A percentile compares a stretch with the other conserved stretches of the same genome.
phyloP scores from a whole-genome alignment of 352 stramenopile genomes.

The Salisapilia sapeloensis region DNA sequence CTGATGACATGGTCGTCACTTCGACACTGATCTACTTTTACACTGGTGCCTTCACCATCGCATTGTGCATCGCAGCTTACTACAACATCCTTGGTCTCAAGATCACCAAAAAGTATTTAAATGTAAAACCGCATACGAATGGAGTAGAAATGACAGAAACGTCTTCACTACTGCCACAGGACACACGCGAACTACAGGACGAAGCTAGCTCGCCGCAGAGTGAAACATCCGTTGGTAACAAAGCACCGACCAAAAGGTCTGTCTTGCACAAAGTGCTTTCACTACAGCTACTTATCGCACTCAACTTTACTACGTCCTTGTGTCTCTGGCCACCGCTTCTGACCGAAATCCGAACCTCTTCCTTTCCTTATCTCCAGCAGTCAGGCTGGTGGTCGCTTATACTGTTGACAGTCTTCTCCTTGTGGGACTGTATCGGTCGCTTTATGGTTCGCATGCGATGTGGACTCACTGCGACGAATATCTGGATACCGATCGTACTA shows the following conservation, averaged over 20 bases:
- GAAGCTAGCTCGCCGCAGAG: background rate
- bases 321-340: conserved; percentile 63
- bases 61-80: conserved; percentile 57
- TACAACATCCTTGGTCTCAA: conserved; percentile 34
- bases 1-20: conserved; percentile 24
- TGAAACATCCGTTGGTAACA: conserved; percentile 3
- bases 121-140: conserved; percentile 8
- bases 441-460: conserved; percentile 57
- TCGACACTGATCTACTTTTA: conserved; percentile 79
- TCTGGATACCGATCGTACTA: conserved; percentile 39
- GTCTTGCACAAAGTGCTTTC: conserved; percentile 50
- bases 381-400: conserved; percentile 73
- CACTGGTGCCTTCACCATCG: conserved; percentile 57
- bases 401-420: conserved; percentile 57
- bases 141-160: conserved; percentile 41
- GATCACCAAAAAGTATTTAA: conserved; percentile 38
- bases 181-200: conserved; percentile 6
- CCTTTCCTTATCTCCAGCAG: conserved; percentile 44
- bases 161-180: conserved; percentile 14
- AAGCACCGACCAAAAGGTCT: conserved; percentile 33
- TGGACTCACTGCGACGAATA: conserved; percentile 32
- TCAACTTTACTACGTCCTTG: conserved; percentile 54
- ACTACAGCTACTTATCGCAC: conserved; percentile 44
- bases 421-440: conserved; percentile 49
- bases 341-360: conserved; percentile 71